A percentile compares a stretch with the other conserved stretches of the same genome.
These are phyloP conservation scores for Fusarium chlamydosporum DNA, from an alignment of 2,329 filamentous ascomycete genomes.

Conservation along the genomic window DNA sequence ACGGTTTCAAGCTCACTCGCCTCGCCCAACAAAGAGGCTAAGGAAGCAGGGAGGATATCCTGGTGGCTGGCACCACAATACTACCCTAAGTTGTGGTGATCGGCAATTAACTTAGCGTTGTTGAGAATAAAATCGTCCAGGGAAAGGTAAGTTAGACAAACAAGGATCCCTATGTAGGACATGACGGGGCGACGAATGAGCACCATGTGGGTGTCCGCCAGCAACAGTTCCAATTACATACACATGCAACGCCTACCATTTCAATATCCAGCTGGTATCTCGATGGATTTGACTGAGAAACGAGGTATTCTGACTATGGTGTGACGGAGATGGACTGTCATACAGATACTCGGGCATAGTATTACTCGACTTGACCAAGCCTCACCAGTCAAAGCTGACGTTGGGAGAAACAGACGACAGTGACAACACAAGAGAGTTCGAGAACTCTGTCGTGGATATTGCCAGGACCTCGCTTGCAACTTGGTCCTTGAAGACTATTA, in stretches of 20 bases:
- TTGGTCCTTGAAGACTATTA: neutral
- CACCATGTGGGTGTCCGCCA: neutral
- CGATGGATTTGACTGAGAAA: no score
- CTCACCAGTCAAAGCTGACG: neutral
- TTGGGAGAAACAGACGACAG: neutral
- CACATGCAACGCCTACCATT: neutral
- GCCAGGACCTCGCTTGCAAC: neutral
- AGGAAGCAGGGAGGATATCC: conserved; percentile 12
- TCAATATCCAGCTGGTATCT: neutral
- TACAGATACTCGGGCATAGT: neutral
- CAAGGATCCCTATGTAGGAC: conserved; percentile 1
- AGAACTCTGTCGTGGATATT: neutral
- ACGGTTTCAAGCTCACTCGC: neutral
- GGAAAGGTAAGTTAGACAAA: conserved; percentile 4
- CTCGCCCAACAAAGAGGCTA: neutral
- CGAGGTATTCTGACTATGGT: no score
- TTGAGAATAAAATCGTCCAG: conserved; percentile 5
- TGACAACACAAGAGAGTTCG: neutral
- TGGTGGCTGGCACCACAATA: conserved; percentile 23
- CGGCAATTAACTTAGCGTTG: conserved; percentile 15
- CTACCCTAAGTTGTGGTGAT: conserved; percentile 25
- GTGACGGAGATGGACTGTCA: no score
- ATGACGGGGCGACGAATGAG: conserved; percentile 3
- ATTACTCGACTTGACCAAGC: neutral
- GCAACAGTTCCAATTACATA: neutral